Conservation (phyloP, 2,329 filamentous ascomycete species). For the Hymenoscyphus occultus region DNA sequence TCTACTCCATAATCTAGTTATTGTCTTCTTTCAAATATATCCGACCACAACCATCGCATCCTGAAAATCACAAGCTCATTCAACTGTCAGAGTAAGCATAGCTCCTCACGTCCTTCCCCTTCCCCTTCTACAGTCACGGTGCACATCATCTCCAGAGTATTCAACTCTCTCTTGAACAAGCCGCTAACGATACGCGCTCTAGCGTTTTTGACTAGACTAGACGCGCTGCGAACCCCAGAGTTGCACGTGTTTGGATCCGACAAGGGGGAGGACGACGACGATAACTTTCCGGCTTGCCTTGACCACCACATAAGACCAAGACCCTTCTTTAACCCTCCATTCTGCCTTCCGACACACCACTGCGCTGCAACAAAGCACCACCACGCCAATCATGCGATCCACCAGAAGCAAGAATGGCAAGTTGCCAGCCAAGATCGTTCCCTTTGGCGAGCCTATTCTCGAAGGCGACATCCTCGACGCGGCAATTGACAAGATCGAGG, state of each 20-base stretch:
- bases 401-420: constrained; percentile 5
- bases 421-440: not conserved
- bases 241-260: no score
- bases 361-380: not conserved
- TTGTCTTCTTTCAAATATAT: not conserved
- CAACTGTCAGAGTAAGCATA: not conserved
- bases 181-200: no score
- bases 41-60: not conserved
- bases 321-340: no score
- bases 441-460: not conserved
- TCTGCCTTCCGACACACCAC: not conserved
- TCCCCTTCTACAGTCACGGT: not conserved
- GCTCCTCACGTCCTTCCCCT: not conserved
- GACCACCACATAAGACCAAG: no score
- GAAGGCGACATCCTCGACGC: not conserved
- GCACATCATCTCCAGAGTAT: not conserved
- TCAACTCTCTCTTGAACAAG: no score
- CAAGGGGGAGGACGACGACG: no score
- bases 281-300: no score
- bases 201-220: no score
- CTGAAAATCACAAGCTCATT: not conserved
- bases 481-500: not conserved
- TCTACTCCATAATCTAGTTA: no score
- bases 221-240: no score
- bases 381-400: not conserved